These are phyloP conservation scores for Parathielavia appendiculata DNA, from an alignment of 495 filamentous ascomycete species.

Conservation along the genomic window DNA sequence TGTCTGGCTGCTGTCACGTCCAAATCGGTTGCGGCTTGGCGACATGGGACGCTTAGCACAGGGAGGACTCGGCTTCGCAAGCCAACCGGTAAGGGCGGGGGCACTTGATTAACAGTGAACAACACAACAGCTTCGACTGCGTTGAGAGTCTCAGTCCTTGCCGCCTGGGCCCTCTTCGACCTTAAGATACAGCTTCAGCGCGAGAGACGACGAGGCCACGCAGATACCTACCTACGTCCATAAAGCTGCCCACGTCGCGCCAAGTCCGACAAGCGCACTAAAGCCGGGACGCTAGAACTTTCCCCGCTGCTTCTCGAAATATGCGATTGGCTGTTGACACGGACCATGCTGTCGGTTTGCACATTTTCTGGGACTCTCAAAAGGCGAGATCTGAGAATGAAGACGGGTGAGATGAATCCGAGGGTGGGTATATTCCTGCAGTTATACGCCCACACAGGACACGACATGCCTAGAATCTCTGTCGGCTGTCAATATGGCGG, in stretches of 20 bases:
- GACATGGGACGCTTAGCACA: too few relatives aligned
- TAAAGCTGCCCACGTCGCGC: not conserved
- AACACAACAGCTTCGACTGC: too few relatives aligned
- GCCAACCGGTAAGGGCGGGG: too few relatives aligned
- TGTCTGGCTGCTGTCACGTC: too few relatives aligned
- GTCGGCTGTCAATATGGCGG: not conserved
- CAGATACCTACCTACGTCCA: too few relatives aligned
- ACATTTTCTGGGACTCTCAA: not conserved
- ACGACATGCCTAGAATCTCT: not conserved
- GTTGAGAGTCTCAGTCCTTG: too few relatives aligned
- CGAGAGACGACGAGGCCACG: too few relatives aligned
- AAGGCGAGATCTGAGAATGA: not conserved
- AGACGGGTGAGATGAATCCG: not conserved
- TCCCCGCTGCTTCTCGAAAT: conserved; percentile 6
- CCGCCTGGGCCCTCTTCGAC: too few relatives aligned
- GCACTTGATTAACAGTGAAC: too few relatives aligned
- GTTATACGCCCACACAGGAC: not conserved
- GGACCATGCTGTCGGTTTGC: not conserved
- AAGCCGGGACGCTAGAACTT: conserved; percentile 1
- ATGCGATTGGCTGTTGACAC: conserved; percentile 1
- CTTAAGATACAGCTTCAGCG: too few relatives aligned
- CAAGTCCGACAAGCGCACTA: not conserved
- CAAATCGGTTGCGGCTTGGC: too few relatives aligned
- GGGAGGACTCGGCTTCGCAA: too few relatives aligned
- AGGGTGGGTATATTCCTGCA: not conserved